Percentiles rank a stretch among this genome's conserved stretches.
Conservation (phyloP, 2,329 filamentous ascomycete genomes). For the Thyridium curvatum region DNA sequence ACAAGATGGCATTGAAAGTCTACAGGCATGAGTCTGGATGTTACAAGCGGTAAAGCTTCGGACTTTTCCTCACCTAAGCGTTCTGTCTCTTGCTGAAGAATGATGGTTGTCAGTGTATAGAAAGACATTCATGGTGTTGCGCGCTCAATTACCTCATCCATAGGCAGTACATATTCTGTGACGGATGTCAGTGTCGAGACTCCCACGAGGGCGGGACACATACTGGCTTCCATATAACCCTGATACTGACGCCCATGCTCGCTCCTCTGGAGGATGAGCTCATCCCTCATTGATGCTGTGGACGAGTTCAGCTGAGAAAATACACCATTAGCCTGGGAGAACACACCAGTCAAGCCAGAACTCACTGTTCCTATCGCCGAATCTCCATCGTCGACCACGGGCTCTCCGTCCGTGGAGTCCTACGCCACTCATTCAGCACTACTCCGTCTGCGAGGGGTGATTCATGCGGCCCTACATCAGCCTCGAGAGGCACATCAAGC, state of each 20-base stretch:
- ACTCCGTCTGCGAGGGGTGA: too few relatives aligned
- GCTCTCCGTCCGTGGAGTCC: not conserved
- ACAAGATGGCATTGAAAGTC: constrained; percentile 21
- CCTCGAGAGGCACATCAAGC: too few relatives aligned
- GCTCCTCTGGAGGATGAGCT: constrained; percentile 4
- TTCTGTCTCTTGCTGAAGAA: constrained; percentile 13
- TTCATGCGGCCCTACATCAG: too few relatives aligned
- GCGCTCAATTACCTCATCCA: constrained; percentile 13
- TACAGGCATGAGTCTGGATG: not conserved
- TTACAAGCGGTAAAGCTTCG: constrained; percentile 9
- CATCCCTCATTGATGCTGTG: constrained; percentile 5
- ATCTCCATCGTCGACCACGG: constrained; percentile 5
- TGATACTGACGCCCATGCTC: constrained; percentile 19
- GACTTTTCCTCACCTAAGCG: constrained; percentile 15
- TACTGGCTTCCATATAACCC: constrained; percentile 18
- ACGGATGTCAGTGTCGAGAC: too few relatives aligned
- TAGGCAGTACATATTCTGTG: constrained; percentile 18
- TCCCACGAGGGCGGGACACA: not conserved
- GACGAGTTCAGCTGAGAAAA: constrained; percentile 6
- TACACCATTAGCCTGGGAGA: too few relatives aligned
- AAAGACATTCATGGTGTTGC: not conserved
- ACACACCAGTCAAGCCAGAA: not conserved
- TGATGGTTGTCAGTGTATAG: not conserved
- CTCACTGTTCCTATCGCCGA: constrained; percentile 7
- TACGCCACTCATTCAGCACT: too few relatives aligned